phyloP scores from a whole-genome alignment of 495 filamentous ascomycete species.

The Penicillium cinerascens region DNA sequence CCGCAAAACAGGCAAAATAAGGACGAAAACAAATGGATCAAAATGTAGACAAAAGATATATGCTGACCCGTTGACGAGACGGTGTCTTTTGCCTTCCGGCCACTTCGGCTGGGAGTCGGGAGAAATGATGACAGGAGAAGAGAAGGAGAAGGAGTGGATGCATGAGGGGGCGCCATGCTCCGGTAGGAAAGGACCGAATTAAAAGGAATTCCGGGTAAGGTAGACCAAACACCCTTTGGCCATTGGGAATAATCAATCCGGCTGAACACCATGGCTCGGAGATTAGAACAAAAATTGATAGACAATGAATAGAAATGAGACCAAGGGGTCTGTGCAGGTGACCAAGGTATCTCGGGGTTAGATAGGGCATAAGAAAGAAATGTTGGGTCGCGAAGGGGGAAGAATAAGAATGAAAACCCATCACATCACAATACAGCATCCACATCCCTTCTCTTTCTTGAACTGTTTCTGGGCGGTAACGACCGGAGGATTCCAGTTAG shows the following conservation, averaged over 20 bases:
- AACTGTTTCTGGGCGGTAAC: constrained; percentile 35
- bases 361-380: background rate
- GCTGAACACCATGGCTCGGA: constrained; percentile 35
- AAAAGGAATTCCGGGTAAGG: constrained; percentile 17
- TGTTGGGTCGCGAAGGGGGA: background rate
- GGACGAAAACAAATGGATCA: background rate
- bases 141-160: constrained; percentile 16
- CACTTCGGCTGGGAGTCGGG: constrained; percentile 1
- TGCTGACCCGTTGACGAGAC: background rate
- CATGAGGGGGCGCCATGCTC: constrained; percentile 14
- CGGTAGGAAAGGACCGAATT: constrained; percentile 13
- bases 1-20: background rate
- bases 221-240: constrained; percentile 6
- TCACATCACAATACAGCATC: constrained; percentile 55
- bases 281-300: constrained; percentile 14
- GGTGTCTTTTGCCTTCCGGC: background rate
- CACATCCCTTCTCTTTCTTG: constrained; percentile 46
- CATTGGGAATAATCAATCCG: constrained; percentile 13
- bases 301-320: constrained; percentile 19
- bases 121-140: constrained; percentile 5
- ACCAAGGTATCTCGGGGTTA: constrained; percentile 11
- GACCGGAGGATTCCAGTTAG: constrained; percentile 38
- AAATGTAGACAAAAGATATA: background rate
- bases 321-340: constrained; percentile 7
- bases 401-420: constrained; percentile 3